Base-by-base conservation (phyloP, 2,329 filamentous ascomycete genomes). In the Akanthomyces lecanii region DNA sequence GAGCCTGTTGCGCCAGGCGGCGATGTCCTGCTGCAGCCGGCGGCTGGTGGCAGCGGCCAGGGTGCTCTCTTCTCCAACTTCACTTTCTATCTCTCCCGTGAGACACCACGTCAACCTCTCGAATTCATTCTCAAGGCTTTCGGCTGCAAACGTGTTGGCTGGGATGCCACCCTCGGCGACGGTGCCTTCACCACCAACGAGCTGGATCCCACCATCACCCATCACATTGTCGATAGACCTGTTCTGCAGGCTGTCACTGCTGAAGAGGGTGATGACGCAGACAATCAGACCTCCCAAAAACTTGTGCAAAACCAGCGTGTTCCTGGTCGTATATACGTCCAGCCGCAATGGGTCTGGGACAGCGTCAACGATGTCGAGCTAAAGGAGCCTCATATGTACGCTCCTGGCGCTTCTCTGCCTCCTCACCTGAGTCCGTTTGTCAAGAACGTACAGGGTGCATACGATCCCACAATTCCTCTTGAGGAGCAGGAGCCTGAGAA, bases 341-440 rank as follows among this genome's bases (percentile, higher is more conserved):
- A 99, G 79, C 95, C 95, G 23, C 95, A 99, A 74, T 99, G 96
- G 94, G 87, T 99, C 4, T 99, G 95, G 95, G 95, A 99, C 73
- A 94, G 91, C 71, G 80, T 97, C 74, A 99, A 99, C 74, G 91
- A 95, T 52, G 91, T 92, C 66, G 92, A 94, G 76, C 80, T 99
- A 62, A 88, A 97, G 74, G 85, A 90, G 67, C 86, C 93, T 38
- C 92, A 97, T 72, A 78, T 93, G 42, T 99, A 99, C 71, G 91
- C 89, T 0, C 95, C 95, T 2, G 95, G 95, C 21, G 89, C 93
- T 21, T 88, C 91, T 68, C 82, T 99, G 38, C 95, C 95, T 25
- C 95, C 95, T 14, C 95, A 99, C 82, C 77, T 99, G 69, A 98
- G 93, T 75, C 95, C 95, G 30, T 99, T 96, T 83, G 92, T 98